These are phyloP conservation scores for Gossypium anomalum DNA, from an alignment of 345 rosid genomes.

Conservation along the genomic window DNA sequence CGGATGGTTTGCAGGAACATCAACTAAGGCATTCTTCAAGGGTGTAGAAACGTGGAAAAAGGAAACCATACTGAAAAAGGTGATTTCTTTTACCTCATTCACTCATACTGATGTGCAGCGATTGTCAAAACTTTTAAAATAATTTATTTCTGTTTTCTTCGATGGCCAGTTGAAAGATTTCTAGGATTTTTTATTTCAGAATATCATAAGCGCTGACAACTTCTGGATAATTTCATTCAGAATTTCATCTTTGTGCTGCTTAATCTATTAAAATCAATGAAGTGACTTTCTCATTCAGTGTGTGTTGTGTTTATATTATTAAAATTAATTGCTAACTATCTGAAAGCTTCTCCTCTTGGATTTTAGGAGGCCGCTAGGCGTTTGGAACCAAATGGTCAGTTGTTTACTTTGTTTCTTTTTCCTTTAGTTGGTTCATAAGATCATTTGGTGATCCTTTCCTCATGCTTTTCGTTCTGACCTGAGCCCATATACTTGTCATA, in stretches of 20 bases:
- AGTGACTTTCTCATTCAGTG: background rate
- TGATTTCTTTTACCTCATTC: slow-evolving; percentile 5
- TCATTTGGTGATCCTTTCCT: slow-evolving; percentile 3
- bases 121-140: background rate
- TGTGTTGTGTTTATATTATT: background rate
- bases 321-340: background rate
- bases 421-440: slow-evolving; percentile 2
- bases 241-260: background rate
- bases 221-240: background rate
- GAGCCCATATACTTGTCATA: background rate
- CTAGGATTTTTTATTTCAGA: background rate
- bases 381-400: slow-evolving; percentile 45
- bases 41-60: slow-evolving; percentile 85
- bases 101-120: background rate
- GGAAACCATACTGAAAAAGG: slow-evolving; percentile 66
- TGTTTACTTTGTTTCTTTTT: background rate
- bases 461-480: background rate
- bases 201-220: background rate
- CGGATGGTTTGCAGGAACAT: slow-evolving; percentile 49
- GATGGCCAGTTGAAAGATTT: background rate
- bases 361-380: slow-evolving; percentile 57
- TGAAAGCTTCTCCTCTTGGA: slow-evolving; percentile 10
- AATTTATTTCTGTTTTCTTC: background rate
- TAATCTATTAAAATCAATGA: background rate
- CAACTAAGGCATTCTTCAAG: slow-evolving; percentile 77